Conservation (phyloP, 2,329 filamentous ascomycete species). For the Cladorrhinum sp. region DNA sequence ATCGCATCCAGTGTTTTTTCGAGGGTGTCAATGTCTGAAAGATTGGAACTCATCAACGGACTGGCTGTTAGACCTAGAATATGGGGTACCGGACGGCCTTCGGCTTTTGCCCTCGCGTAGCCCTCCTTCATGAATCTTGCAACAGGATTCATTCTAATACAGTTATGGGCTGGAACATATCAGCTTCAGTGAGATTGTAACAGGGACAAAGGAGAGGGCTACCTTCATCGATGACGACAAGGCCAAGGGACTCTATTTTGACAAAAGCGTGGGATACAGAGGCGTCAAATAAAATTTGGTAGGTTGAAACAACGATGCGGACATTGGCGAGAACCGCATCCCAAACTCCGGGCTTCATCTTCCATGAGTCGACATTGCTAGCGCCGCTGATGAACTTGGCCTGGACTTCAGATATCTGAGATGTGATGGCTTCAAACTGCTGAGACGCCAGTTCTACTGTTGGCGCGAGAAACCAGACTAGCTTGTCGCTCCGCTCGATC, state of each 20-base stretch:
- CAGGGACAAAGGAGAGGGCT: neutral
- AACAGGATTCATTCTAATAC: constrained; percentile 59
- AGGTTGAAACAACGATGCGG: constrained; percentile 73
- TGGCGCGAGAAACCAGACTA: constrained; percentile 64
- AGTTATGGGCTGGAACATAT: constrained; percentile 65
- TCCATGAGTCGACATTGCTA: constrained; percentile 73
- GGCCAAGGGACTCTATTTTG: constrained; percentile 56
- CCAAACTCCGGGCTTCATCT: constrained; percentile 60
- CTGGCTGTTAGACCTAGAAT: constrained; percentile 82
- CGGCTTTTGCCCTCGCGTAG: constrained; percentile 54
- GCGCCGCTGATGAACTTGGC: constrained; percentile 63
- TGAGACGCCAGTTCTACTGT: constrained; percentile 67
- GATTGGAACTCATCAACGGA: constrained; percentile 62
- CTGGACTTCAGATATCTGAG: constrained; percentile 58
- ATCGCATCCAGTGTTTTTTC: constrained; percentile 69
- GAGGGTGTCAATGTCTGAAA: constrained; percentile 55
- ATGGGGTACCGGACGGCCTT: constrained; percentile 49
- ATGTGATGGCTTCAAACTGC: constrained; percentile 58
- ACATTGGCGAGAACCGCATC: constrained; percentile 60
- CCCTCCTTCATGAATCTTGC: constrained; percentile 70
- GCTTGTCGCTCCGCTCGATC: constrained; percentile 58
- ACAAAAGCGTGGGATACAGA: constrained; percentile 75
- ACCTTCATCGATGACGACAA: constrained; percentile 86
- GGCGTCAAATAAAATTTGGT: constrained; percentile 71
- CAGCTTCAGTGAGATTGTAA: constrained; percentile 17